A percentile compares a stretch with the other conserved stretches of the same genome.
These are phyloP conservation scores for Alopecurus myosuroides DNA, from an alignment of 176 grass and related monocot species.

Conservation along the genomic window DNA sequence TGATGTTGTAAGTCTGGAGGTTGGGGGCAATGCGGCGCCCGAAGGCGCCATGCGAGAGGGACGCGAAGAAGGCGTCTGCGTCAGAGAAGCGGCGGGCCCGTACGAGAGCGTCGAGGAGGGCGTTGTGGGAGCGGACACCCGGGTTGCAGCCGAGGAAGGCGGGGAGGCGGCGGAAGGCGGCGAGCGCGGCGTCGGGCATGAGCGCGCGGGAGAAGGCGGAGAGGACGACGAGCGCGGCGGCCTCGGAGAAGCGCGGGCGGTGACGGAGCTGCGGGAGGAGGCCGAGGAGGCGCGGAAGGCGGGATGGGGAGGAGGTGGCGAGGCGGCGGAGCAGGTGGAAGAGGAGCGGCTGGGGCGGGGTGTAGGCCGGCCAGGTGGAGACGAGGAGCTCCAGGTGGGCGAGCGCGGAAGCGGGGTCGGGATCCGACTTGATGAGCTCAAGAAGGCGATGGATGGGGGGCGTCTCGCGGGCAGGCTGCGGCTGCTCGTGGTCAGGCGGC, in stretches of 20 bases:
- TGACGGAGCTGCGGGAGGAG: conserved; percentile 36
- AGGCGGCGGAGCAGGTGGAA: conserved; percentile 77
- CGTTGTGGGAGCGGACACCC: conserved; percentile 78
- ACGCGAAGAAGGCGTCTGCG: conserved; percentile 69
- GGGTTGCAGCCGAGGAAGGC: conserved; percentile 66
- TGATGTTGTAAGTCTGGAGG: conserved; percentile 84
- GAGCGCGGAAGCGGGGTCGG: conserved; percentile 49
- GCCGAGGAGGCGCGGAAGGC: conserved; percentile 40
- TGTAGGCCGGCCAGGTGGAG: conserved; percentile 36
- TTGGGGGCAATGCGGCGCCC: conserved; percentile 62
- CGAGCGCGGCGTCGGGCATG: conserved; percentile 67
- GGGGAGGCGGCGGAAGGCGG: conserved; percentile 55
- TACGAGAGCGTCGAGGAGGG: conserved; percentile 81
- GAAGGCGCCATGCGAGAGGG: conserved; percentile 50
- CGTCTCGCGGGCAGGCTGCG: conserved; percentile 14
- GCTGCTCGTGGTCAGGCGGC: conserved; percentile 15
- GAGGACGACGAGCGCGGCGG: conserved; percentile 54
- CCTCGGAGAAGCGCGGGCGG: conserved; percentile 65
- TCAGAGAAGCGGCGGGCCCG: conserved; percentile 56
- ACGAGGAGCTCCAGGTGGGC: conserved; percentile 54
- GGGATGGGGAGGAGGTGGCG: conserved; percentile 41
- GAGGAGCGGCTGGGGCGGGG: conserved; percentile 60
- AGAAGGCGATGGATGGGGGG: conserved; percentile 48
- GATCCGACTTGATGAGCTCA: conserved; percentile 51
- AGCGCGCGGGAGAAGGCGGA: conserved; percentile 80